A percentile compares a stretch with the other conserved stretches of the same genome.
Evolutionary conservation across 306 rosid genomes (phyloP).

Genomic region (Comarum palustre): DNA sequence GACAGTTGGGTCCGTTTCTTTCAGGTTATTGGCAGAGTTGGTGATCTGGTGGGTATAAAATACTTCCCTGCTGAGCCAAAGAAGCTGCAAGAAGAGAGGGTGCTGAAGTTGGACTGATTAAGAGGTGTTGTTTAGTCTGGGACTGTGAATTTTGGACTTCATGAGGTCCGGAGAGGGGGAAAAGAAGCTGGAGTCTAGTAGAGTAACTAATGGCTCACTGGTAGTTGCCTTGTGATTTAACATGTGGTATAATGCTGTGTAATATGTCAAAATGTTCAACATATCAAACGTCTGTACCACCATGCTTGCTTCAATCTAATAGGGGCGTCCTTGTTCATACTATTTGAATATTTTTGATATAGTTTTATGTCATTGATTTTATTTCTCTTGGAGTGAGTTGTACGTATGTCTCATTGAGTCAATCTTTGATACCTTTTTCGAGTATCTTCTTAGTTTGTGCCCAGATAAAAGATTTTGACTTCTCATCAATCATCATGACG

Average conservation of each 20-base stretch:
- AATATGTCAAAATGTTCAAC: background rate
- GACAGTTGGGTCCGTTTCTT: conserved; percentile 15
- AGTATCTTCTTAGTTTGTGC: background rate
- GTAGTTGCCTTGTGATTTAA: conserved; percentile 3
- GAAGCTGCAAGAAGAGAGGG: conserved; percentile 35
- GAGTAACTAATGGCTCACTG: background rate
- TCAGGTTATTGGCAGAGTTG: conserved; percentile 73
- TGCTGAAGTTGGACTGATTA: conserved; percentile 25
- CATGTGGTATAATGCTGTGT: background rate
- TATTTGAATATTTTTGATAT: background rate
- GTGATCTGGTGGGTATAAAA: conserved; percentile 79
- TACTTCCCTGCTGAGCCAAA: conserved; percentile 77
- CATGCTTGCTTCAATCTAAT: background rate
- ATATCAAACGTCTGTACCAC: background rate
- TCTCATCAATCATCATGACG: background rate
- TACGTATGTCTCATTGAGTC: background rate
- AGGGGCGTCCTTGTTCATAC: conserved; percentile 9
- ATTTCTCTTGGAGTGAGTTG: background rate
- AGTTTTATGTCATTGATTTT: background rate
- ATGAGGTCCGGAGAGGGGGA: background rate
- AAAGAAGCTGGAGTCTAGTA: conserved; percentile 11
- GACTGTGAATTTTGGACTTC: background rate
- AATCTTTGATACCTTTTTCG: too few relatives aligned
- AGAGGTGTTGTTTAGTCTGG: conserved; percentile 1
- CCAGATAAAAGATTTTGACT: background rate